phyloP scores from a whole-genome alignment of 1,284 basidiomycete genomes.

The Ceratobasidium sp. region DNA sequence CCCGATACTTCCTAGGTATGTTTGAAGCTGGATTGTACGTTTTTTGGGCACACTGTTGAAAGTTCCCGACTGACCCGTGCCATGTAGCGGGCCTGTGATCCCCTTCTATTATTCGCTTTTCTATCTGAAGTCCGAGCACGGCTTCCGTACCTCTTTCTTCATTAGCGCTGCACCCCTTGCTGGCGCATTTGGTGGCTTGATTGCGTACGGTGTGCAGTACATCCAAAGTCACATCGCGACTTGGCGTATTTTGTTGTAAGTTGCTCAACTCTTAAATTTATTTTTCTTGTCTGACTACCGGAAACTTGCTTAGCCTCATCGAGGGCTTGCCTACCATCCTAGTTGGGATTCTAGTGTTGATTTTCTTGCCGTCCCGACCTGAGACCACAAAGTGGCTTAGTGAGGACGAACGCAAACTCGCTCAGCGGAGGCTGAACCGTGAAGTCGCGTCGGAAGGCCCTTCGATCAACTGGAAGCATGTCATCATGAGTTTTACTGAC shows the following conservation, averaged over 20 bases:
- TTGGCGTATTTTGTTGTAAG: constrained; percentile 46
- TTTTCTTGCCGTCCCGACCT: constrained; percentile 45
- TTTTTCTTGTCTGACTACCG: background rate
- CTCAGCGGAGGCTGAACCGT: constrained; percentile 41
- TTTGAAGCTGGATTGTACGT: constrained; percentile 41
- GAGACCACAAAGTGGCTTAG: constrained; percentile 46
- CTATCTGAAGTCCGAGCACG: constrained; percentile 47
- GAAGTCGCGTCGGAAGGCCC: constrained; percentile 40
- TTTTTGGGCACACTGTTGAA: background rate
- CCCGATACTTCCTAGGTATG: constrained; percentile 39
- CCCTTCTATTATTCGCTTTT: constrained; percentile 47
- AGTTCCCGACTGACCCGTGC: constrained; percentile 1
- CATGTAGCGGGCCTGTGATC: constrained; percentile 44
- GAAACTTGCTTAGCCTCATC: constrained; percentile 29
- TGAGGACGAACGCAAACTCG: constrained; percentile 46
- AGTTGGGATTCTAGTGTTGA: constrained; percentile 42
- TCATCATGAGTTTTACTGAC: constrained; percentile 40
- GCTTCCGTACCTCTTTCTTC: constrained; percentile 44
- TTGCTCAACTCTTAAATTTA: background rate
- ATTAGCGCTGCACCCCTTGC: constrained; percentile 47
- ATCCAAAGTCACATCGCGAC: constrained; percentile 44
- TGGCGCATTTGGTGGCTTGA: constrained; percentile 48
- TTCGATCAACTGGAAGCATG: constrained; percentile 41
- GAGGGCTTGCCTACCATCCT: constrained; percentile 46
- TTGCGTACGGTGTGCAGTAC: constrained; percentile 48